These are phyloP conservation scores for Pyrenochaeta sp. DNA, from an alignment of 2,329 filamentous ascomycete species.

Conservation along the genomic window DNA sequence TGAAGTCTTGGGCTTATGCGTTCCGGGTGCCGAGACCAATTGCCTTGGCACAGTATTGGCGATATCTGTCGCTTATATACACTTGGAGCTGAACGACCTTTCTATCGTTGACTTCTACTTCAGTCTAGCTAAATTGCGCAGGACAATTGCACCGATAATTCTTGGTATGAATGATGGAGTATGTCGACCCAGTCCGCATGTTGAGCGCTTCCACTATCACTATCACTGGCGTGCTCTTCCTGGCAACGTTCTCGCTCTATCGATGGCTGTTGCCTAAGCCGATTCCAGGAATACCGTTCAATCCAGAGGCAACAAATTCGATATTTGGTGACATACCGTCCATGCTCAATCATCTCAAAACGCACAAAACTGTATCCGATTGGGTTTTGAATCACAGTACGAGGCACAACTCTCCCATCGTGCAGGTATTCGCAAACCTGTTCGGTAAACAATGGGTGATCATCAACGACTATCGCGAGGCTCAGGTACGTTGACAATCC, in stretches of 20 bases:
- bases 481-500: conserved; percentile 44
- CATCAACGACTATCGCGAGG: conserved; percentile 54
- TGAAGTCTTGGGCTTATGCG: no score
- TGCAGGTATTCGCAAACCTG: conserved; percentile 59
- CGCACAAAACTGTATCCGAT: conserved; percentile 1
- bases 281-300: conserved; percentile 58
- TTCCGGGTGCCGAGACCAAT: no score
- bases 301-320: conserved; percentile 43
- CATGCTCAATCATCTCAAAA: conserved; percentile 44
- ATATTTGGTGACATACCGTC: conserved; percentile 56
- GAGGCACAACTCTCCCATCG: conserved; percentile 18
- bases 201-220: neutral
- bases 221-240: neutral
- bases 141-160: no score
- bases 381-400: conserved; percentile 13
- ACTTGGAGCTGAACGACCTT: no score
- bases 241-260: conserved; percentile 18
- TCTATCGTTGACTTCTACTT: no score
- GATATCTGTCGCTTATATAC: no score
- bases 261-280: conserved; percentile 52
- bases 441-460: conserved; percentile 56
- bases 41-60: no score
- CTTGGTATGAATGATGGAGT: no score
- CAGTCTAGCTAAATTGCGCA: no score
- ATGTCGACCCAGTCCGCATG: neutral